Base-by-base conservation (phyloP, 768 basidiomycete genomes). In the Russula vinacea region DNA sequence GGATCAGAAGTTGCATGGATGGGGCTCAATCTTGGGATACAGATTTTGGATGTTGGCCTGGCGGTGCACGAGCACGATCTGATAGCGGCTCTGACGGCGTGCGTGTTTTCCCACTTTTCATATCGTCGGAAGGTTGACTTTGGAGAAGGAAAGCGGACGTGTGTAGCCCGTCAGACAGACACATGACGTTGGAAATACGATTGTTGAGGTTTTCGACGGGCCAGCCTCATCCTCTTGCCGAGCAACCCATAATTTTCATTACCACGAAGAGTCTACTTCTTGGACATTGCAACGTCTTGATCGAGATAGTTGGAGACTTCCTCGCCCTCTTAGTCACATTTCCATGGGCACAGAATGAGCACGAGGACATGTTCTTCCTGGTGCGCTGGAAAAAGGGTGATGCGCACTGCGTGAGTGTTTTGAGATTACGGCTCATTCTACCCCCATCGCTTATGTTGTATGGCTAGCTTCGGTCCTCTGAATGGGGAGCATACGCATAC, bases 321-420 rank as follows among this genome's bases (percentile, higher is more conserved):
- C 67, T 68, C 26, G 65, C 52, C 8, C 50, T 68, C 7, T 52
- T 68, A 0, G 42, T 68, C 16, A 60, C 66, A 13, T 68, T 60
- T 26, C 65, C 65, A 26, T 60, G 45, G 58, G 44, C 50, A 9
- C 58, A 45, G 17, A 57, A 16, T n/a, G 58, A 58, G 32, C 33
- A 16, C 16, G 62, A 55, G 42, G 67, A 70, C 49, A 58, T 52
- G 60, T 68, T 73, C 32, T 67, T 62, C 37, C 33, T 72, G 1
- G 68, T 69, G 26, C 67, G 73, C 17, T 75, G 74, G 74, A 71
- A 71, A 67, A 70, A 70, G n/a, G 74, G 74, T 0, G 58, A 61
- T 1, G 56, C 55, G 7, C 44, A 67, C 42, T 62, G 56, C 22
- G 72, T 71, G 60, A 64, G 74, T 73, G n/a, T 33, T 40, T 24